A percentile compares a stretch with the other conserved stretches of the same genome.
Evolutionary conservation across 176 grass and related monocot genomes (phyloP).

Genomic region (Bothriochloa decipiens): DNA sequence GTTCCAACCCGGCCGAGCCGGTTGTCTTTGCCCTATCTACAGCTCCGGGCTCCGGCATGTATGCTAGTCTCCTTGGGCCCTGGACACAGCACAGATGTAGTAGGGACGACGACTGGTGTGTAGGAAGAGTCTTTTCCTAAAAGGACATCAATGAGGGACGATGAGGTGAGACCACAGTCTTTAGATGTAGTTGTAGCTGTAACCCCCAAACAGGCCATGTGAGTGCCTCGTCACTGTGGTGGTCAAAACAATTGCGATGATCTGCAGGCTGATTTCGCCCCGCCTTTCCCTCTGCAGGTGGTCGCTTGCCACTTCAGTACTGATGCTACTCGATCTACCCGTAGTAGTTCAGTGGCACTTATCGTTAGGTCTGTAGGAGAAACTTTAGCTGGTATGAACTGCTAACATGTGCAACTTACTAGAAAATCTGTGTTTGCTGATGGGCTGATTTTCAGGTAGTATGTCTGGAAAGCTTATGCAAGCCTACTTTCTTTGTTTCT

Average conservation of each 20-base stretch:
- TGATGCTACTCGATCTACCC: not conserved
- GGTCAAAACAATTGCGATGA: constrained; percentile 43
- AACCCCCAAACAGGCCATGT: constrained; percentile 51
- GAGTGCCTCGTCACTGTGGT: constrained; percentile 34
- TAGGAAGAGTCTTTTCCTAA: constrained; percentile 28
- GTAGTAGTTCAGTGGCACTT: not conserved
- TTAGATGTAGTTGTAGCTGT: not conserved
- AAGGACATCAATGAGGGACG: constrained; percentile 12
- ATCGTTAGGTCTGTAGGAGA: not conserved
- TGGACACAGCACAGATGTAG: constrained; percentile 5
- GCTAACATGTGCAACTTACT: not conserved
- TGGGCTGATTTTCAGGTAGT: not conserved
- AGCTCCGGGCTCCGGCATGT: not conserved
- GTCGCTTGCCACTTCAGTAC: constrained; percentile 19
- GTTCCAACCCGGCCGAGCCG: not conserved
- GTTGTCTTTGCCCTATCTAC: constrained; percentile 20
- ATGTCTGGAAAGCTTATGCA: not conserved
- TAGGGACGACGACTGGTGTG: constrained; percentile 12
- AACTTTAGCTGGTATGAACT: not conserved
- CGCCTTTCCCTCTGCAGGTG: constrained; percentile 18
- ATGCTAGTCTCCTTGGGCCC: not conserved
- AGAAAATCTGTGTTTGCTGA: not conserved
- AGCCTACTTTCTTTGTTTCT: not conserved
- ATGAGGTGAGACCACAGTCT: constrained; percentile 40
- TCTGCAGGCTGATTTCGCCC: not conserved